Conservation (phyloP, 2,329 filamentous ascomycete species). For the Phyllosticta citriasiana region DNA sequence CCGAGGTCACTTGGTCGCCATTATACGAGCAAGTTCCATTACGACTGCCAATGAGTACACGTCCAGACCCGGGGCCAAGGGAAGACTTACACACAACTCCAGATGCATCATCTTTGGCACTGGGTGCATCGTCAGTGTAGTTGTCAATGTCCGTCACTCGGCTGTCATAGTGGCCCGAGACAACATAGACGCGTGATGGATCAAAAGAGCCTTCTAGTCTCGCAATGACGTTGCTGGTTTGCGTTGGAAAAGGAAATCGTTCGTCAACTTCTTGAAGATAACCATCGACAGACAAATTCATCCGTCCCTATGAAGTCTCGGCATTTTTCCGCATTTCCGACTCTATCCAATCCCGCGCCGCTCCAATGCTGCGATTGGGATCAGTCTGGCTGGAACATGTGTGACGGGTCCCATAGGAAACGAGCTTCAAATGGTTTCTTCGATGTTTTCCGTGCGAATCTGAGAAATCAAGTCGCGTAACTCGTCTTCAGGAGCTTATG, state of each 20-base stretch:
- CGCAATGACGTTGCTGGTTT: conserved; percentile 45
- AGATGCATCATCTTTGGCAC: conserved; percentile 49
- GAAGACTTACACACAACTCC: conserved; percentile 37
- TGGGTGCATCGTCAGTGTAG: conserved; percentile 44
- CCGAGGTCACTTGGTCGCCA: conserved; percentile 37
- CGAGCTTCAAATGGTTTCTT: conserved; percentile 44
- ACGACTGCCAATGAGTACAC: conserved; percentile 27
- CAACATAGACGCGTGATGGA: conserved; percentile 41
- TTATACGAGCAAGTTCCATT: conserved; percentile 46
- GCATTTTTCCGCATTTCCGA: conserved; percentile 42
- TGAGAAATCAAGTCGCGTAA: conserved; percentile 30
- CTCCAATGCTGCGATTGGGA: conserved; percentile 44
- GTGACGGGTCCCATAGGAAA: conserved; percentile 48
- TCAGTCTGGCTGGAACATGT: conserved; percentile 45
- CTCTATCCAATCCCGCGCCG: conserved; percentile 48
- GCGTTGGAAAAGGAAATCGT: conserved; percentile 41
- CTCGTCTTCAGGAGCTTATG: conserved; percentile 33
- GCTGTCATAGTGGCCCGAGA: conserved; percentile 48
- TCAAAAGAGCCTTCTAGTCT: conserved; percentile 41
- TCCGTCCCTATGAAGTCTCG: conserved; percentile 37
- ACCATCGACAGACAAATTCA: conserved; percentile 41
- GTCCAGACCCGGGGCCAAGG: neutral
- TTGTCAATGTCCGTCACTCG: conserved; percentile 42
- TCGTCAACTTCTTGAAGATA: conserved; percentile 41
- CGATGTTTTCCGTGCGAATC: conserved; percentile 35